These are phyloP conservation scores for Xylaria nigripes DNA, from an alignment of 495 filamentous ascomycete species.

Conservation along the genomic window DNA sequence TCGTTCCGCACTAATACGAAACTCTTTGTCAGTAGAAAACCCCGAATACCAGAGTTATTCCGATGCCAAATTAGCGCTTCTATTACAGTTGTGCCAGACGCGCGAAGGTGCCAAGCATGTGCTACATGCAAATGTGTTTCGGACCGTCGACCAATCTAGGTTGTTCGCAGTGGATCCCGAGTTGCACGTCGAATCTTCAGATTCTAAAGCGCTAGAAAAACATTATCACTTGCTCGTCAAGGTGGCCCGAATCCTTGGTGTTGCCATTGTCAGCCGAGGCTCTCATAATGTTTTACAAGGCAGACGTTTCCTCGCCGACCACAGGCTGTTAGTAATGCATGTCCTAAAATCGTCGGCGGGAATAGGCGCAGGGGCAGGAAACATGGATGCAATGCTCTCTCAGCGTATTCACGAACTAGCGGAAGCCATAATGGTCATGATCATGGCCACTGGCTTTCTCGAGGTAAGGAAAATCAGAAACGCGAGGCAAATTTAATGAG, in stretches of 20 bases:
- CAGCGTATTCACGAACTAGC: slow-evolving; percentile 47
- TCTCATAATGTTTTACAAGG: slow-evolving; percentile 75
- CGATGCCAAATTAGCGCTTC: slow-evolving; percentile 68
- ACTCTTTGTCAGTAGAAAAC: slow-evolving; percentile 20
- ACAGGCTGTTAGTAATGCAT: slow-evolving; percentile 69
- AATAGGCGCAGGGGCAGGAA: slow-evolving; percentile 49
- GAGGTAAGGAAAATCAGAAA: slow-evolving; percentile 36
- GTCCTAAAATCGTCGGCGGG: slow-evolving; percentile 86
- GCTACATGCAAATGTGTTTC: slow-evolving; percentile 83
- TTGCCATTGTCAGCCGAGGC: slow-evolving; percentile 69
- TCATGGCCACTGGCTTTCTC: slow-evolving; percentile 51
- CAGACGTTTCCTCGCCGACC: slow-evolving; percentile 66
- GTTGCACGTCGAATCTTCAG: slow-evolving; percentile 50
- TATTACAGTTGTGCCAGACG: slow-evolving; percentile 77
- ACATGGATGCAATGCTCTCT: slow-evolving; percentile 30
- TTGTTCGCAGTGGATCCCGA: slow-evolving; percentile 91
- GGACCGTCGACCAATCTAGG: slow-evolving; percentile 63
- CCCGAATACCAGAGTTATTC: slow-evolving; percentile 47
- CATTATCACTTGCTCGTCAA: slow-evolving; percentile 78
- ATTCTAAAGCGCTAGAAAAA: slow-evolving; percentile 60
- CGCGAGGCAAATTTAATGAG: not conserved
- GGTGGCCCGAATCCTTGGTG: slow-evolving; percentile 73
- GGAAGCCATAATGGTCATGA: slow-evolving; percentile 50
- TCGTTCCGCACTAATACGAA: slow-evolving; percentile 3
- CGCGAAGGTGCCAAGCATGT: slow-evolving; percentile 70